These are phyloP conservation scores for Oryza longistaminata DNA, from an alignment of 176 grass and related monocot genomes.

Conservation along the genomic window DNA sequence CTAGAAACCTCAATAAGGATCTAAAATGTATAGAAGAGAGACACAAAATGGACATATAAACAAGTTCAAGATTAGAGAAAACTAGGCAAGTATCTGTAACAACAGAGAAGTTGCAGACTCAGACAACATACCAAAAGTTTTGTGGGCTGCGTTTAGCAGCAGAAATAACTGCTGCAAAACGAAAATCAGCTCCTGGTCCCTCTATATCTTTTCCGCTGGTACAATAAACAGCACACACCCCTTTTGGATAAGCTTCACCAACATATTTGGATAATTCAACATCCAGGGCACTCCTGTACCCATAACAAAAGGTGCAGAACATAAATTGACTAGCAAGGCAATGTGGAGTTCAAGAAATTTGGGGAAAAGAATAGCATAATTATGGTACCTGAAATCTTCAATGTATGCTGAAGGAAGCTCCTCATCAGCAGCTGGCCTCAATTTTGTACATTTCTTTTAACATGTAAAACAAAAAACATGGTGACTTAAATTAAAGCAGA, in stretches of 20 bases:
- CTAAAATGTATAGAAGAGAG: neutral
- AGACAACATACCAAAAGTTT: conserved; percentile 81
- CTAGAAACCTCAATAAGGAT: neutral
- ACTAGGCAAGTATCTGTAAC: conserved; percentile 14
- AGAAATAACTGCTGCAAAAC: conserved; percentile 75
- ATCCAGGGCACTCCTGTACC: conserved; percentile 70
- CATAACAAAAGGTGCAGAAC: conserved; percentile 31
- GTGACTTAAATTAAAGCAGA: conserved; percentile 29
- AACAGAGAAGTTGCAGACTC: neutral
- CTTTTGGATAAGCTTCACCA: conserved; percentile 87
- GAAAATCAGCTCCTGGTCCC: conserved; percentile 84
- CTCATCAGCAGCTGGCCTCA: conserved; percentile 89
- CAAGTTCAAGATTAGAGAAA: neutral
- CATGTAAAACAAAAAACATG: conserved; percentile 27
- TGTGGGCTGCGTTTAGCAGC: conserved; percentile 79
- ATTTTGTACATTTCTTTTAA: conserved; percentile 70
- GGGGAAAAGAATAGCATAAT: conserved; percentile 16
- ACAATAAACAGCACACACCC: conserved; percentile 80
- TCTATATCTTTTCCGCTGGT: conserved; percentile 79
- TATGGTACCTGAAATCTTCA: conserved; percentile 83
- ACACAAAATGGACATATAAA: neutral
- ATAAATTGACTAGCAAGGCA: neutral
- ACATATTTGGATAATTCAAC: conserved; percentile 88
- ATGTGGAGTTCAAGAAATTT: conserved; percentile 31
- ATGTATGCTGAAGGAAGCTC: conserved; percentile 93